These are phyloP conservation scores for Solanum corneliomulleri DNA, from an alignment of 257 asterid species.

Conservation along the genomic window DNA sequence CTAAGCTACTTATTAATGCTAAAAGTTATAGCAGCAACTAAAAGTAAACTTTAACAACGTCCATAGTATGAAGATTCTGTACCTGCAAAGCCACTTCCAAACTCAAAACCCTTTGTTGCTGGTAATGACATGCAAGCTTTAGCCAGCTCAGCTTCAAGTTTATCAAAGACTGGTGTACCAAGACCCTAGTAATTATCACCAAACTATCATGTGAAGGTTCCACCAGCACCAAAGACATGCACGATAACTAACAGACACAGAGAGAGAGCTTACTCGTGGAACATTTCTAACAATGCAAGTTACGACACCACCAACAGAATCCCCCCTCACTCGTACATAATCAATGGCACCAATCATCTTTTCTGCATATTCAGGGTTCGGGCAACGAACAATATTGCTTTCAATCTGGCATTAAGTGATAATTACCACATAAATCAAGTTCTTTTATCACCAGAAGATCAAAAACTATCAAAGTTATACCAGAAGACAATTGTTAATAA, in stretches of 20 bases:
- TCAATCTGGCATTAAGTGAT: slow-evolving; percentile 45
- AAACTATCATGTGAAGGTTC: slow-evolving; percentile 6
- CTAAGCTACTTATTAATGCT: not conserved
- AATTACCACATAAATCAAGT: not conserved
- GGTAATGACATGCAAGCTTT: slow-evolving; percentile 91
- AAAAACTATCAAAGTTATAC: not conserved
- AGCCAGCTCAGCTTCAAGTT: slow-evolving; percentile 96
- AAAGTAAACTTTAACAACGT: not conserved
- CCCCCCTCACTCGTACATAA: slow-evolving; percentile 83
- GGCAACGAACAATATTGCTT: slow-evolving; percentile 86
- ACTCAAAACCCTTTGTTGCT: slow-evolving; percentile 97
- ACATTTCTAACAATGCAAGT: slow-evolving; percentile 90
- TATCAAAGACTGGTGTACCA: slow-evolving; percentile 97
- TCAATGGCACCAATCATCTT: slow-evolving; percentile 97
- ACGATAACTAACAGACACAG: not conserved
- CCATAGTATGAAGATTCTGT: not conserved
- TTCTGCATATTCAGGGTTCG: slow-evolving; percentile 89
- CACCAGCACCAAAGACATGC: not conserved
- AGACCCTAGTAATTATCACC: slow-evolving; percentile 48
- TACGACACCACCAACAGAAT: slow-evolving; percentile 96
- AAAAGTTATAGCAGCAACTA: not conserved
- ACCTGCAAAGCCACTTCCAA: slow-evolving; percentile 97
- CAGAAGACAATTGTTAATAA: not conserved
- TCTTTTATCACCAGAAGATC: not conserved
- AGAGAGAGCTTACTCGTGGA: slow-evolving; percentile 48